phyloP scores from a whole-genome alignment of 192 early-diverging fungal species.

The Lunasporangiospora selenospora region DNA sequence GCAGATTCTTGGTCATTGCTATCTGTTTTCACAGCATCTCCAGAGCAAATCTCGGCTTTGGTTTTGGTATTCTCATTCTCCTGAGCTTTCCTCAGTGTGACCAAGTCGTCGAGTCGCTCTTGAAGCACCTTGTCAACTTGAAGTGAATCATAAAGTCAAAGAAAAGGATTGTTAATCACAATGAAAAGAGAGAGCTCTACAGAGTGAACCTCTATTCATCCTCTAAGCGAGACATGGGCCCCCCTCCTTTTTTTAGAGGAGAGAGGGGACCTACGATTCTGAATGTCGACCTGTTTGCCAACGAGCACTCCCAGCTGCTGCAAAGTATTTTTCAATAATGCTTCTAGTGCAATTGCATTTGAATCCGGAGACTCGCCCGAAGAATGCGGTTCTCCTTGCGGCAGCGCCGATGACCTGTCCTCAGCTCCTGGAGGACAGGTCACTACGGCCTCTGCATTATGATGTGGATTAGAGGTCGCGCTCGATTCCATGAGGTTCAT shows the following conservation, averaged over 20 bases:
- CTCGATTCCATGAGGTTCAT: no score
- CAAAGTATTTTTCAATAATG: constrained; percentile 9
- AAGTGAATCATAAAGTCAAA: not conserved
- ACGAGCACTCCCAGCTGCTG: constrained; percentile 27
- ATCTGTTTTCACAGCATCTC: not conserved
- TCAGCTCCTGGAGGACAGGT: no score
- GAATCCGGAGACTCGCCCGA: no score
- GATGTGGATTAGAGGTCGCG: no score
- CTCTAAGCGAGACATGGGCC: not conserved
- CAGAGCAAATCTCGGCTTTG: not conserved
- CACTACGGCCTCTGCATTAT: no score
- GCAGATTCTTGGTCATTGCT: not conserved
- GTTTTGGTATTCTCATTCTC: not conserved
- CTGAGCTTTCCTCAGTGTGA: not conserved
- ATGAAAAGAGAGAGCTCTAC: no score
- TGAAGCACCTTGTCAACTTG: constrained; percentile 24
- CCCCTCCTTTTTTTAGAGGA: no score
- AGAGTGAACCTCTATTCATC: not conserved
- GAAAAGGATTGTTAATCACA: not conserved
- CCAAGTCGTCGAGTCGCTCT: constrained; percentile 11
- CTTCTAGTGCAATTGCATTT: constrained; percentile 9
- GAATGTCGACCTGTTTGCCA: constrained; percentile 18
- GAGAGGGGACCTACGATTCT: constrained; percentile 15
- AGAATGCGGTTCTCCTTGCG: no score
- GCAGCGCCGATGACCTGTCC: no score